These are phyloP conservation scores for Tremella fuciformis DNA, from an alignment of 768 basidiomycete species.

Conservation along the genomic window DNA sequence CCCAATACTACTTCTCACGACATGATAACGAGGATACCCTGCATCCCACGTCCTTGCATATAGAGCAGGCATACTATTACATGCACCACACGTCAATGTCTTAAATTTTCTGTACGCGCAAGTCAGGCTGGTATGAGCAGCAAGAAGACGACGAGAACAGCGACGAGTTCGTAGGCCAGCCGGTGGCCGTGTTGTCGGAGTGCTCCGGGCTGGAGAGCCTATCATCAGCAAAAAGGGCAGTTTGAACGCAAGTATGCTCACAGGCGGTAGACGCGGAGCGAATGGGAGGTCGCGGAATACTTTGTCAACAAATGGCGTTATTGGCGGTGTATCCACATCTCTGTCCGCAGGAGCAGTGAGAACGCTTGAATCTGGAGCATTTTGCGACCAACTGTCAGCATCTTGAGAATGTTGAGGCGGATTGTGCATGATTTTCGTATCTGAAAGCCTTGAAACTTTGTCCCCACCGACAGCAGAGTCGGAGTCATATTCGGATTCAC, in stretches of 20 bases:
- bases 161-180: slow-evolving; percentile 13
- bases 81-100: background rate
- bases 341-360: too few species aligned
- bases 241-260: background rate
- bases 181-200: background rate
- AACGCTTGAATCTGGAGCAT: background rate
- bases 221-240: background rate
- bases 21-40: too few species aligned
- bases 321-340: background rate
- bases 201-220: slow-evolving; percentile 3
- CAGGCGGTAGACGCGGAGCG: slow-evolving; percentile 16
- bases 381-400: too few species aligned
- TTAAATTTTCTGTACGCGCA: too few species aligned
- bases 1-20: too few species aligned
- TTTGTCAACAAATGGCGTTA: slow-evolving; percentile 15
- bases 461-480: too few species aligned
- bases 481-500: background rate
- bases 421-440: background rate
- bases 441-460: background rate
- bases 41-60: background rate
- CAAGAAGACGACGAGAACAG: slow-evolving; percentile 10
- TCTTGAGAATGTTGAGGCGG: too few species aligned
- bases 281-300: slow-evolving; percentile 28
- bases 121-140: background rate
- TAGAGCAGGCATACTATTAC: background rate